Conservation (phyloP, 768 basidiomycete species). For the Chiua virens region DNA sequence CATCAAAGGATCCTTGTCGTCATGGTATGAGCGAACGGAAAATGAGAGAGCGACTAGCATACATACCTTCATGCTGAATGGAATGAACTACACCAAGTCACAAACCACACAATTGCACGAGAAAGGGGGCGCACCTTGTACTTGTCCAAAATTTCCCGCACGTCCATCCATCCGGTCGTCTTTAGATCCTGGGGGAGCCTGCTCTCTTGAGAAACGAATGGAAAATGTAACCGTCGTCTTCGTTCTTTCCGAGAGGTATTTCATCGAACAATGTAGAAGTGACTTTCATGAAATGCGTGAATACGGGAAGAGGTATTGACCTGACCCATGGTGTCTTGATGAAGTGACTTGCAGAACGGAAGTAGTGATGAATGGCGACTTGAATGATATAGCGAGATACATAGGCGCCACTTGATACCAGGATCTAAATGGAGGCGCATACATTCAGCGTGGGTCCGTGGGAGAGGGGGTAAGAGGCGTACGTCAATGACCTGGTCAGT, state of each 20-base stretch:
- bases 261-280: conserved; percentile 60
- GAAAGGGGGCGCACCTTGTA: conserved; percentile 51
- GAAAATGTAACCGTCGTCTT: conserved; percentile 74
- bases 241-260: conserved; percentile 68
- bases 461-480: conserved; percentile 28
- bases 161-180: conserved; percentile 59
- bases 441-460: conserved; percentile 22
- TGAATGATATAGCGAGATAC: conserved; percentile 79
- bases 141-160: conserved; percentile 65
- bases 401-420: conserved; percentile 73
- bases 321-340: conserved; percentile 77
- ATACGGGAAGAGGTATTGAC: conserved; percentile 57
- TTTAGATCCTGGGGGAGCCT: conserved; percentile 60
- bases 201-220: conserved; percentile 67
- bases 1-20: conserved; percentile 70
- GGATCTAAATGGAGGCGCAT: conserved; percentile 49
- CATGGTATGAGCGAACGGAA: conserved; percentile 3
- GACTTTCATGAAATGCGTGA: conserved; percentile 61
- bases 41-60: conserved; percentile 6
- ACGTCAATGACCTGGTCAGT: conserved; percentile 70
- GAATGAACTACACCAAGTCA: conserved; percentile 60
- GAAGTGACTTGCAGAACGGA: conserved; percentile 69
- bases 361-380: conserved; percentile 77
- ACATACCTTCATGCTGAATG: conserved; percentile 71
- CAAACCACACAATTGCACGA: conserved; percentile 2